phyloP scores from a whole-genome alignment of 371 early-diverging fungal species.

The Quaeritorhiza haematococci region DNA sequence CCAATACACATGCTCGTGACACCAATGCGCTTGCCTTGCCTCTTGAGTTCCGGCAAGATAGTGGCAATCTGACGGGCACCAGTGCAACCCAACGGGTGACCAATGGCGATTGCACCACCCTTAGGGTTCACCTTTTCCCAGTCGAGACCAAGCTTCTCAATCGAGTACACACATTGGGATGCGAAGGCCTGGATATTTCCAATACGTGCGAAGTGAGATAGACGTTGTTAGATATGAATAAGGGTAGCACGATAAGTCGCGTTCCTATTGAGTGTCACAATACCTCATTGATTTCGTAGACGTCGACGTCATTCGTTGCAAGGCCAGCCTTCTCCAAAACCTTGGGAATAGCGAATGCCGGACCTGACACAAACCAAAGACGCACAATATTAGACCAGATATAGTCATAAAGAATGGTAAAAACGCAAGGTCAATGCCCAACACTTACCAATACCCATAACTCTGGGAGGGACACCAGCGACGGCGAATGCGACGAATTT shows the following conservation, averaged over 20 bases:
- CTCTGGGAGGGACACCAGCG: constrained; percentile 88
- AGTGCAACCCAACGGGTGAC: constrained; percentile 64
- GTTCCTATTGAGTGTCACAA: not conserved
- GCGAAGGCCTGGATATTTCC: constrained; percentile 98
- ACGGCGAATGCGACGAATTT: constrained; percentile 84
- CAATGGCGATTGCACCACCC: constrained; percentile 97
- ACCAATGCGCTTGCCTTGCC: constrained; percentile 81
- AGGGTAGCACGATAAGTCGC: not conserved
- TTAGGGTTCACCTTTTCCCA: constrained; percentile 92
- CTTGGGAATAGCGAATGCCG: constrained; percentile 89
- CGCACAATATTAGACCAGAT: not conserved
- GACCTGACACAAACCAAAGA: constrained; percentile 82
- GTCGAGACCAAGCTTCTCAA: constrained; percentile 80
- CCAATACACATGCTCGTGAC: constrained; percentile 94
- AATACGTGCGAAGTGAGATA: constrained; percentile 23
- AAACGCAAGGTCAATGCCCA: constrained; percentile 30
- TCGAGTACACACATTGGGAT: constrained; percentile 90
- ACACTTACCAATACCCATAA: constrained; percentile 97
- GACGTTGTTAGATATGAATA: constrained; percentile 39
- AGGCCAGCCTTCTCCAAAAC: constrained; percentile 82
- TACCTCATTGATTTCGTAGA: constrained; percentile 35
- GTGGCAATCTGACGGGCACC: constrained; percentile 97
- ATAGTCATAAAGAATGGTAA: not conserved
- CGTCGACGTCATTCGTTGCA: constrained; percentile 64
- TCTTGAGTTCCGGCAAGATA: constrained; percentile 85